Percentiles rank a stretch among this genome's conserved stretches.
These are phyloP conservation scores for Diaporthe destruens DNA, from an alignment of 2,329 filamentous ascomycete species.

Conservation along the genomic window DNA sequence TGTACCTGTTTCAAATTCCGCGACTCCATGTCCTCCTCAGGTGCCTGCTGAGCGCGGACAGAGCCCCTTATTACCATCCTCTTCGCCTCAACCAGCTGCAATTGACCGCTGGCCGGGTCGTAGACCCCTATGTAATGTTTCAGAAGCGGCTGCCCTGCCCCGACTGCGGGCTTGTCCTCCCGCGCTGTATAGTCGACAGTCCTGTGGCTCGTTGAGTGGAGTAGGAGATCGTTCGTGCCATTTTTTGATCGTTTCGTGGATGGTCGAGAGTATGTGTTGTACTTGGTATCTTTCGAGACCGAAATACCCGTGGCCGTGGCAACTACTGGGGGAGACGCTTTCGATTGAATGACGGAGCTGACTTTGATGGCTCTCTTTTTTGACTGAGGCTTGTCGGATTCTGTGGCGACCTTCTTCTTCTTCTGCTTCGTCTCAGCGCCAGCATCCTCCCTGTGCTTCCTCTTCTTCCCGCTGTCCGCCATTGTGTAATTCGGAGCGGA, in stretches of 20 bases:
- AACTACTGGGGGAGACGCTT: constrained; percentile 49
- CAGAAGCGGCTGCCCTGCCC: constrained; percentile 57
- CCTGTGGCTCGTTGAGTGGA: constrained; percentile 69
- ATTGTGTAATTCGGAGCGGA: constrained; percentile 47
- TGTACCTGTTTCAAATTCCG: constrained; percentile 54
- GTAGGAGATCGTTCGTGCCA: constrained; percentile 61
- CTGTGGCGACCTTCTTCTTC: constrained; percentile 66
- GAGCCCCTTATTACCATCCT: constrained; percentile 72
- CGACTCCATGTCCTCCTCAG: constrained; percentile 59
- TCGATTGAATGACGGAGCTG: constrained; percentile 45
- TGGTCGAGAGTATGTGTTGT: constrained; percentile 63
- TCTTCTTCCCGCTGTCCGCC: constrained; percentile 62
- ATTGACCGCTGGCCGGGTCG: constrained; percentile 69
- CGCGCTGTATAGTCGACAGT: constrained; percentile 71
- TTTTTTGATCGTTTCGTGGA: constrained; percentile 48
- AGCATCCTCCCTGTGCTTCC: constrained; percentile 63
- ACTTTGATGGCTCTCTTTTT: constrained; percentile 53
- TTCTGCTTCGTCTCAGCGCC: constrained; percentile 55
- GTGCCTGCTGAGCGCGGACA: constrained; percentile 67
- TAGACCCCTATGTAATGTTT: constrained; percentile 76
- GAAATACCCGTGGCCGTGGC: constrained; percentile 58
- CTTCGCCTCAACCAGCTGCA: constrained; percentile 73
- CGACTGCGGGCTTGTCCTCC: constrained; percentile 58
- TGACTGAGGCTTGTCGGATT: constrained; percentile 53
- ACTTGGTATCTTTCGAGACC: constrained; percentile 54